Evolutionary conservation across 1,284 basidiomycete genomes (phyloP).

Genomic region (Ustilago trichophora): DNA sequence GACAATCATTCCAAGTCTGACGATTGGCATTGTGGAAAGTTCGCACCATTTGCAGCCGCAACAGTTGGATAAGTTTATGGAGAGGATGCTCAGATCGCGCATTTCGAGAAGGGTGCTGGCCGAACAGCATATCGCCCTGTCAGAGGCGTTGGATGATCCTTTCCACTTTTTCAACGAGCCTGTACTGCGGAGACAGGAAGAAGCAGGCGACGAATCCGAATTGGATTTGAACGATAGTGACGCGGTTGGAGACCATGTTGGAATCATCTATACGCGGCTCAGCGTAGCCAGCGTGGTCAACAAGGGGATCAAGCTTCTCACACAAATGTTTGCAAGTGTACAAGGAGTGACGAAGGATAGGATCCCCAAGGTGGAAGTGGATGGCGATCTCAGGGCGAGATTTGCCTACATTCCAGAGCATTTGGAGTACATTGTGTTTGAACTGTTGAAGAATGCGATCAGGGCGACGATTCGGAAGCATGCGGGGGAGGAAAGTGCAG

Average conservation of each 20-base stretch:
- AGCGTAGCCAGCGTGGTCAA: conserved; percentile 70
- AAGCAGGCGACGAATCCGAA: conserved; percentile 4
- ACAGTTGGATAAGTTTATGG: conserved; percentile 85
- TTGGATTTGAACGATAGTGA: conserved; percentile 2
- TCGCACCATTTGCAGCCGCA: conserved; percentile 82
- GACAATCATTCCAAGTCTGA: conserved; percentile 52
- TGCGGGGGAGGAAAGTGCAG: conserved; percentile 18
- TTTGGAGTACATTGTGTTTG: conserved; percentile 85
- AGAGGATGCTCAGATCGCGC: conserved; percentile 86
- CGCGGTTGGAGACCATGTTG: conserved; percentile 72
- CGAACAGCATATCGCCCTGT: conserved; percentile 86
- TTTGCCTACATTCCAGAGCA: conserved; percentile 90
- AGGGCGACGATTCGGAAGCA: conserved; percentile 55
- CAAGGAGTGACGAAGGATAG: conserved; percentile 67
- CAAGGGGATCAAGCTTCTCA: conserved; percentile 77
- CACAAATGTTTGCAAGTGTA: conserved; percentile 72
- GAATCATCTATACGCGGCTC: conserved; percentile 83
- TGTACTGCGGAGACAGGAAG: background rate
- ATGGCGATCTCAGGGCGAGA: conserved; percentile 77
- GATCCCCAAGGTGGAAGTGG: conserved; percentile 76
- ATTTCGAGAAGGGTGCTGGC: conserved; percentile 88
- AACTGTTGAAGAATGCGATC: conserved; percentile 80
- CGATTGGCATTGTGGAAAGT: conserved; percentile 66
- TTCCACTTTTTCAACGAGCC: conserved; percentile 58
- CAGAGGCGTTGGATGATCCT: conserved; percentile 69